These are phyloP conservation scores for Paramyrothecium roridum DNA, from an alignment of 2,329 filamentous ascomycete species.

Conservation along the genomic window DNA sequence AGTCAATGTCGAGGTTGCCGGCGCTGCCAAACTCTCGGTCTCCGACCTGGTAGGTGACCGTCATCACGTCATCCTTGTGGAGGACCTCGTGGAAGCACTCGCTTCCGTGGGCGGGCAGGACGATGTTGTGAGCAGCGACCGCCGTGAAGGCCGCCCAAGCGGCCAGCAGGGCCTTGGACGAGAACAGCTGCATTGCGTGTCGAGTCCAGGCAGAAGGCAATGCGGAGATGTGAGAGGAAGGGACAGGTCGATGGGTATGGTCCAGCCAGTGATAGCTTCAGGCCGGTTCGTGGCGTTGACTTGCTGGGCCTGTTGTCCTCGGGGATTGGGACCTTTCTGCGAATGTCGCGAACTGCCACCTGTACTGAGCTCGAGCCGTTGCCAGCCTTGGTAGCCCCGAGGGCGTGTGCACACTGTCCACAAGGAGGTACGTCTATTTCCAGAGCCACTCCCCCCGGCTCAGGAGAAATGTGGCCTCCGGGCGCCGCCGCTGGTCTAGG, in stretches of 20 bases:
- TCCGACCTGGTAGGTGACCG: constrained; percentile 95
- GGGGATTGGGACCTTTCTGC: not conserved
- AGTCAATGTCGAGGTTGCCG: constrained; percentile 94
- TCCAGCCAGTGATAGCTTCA: not conserved
- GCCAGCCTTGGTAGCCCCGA: not conserved
- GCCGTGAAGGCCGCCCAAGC: constrained; percentile 46
- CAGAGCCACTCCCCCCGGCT: not conserved
- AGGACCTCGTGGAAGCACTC: constrained; percentile 97
- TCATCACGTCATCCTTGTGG: constrained; percentile 96
- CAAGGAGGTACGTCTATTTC: not conserved
- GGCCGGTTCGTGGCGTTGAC: not conserved
- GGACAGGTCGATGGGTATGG: not conserved
- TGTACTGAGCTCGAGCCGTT: not conserved
- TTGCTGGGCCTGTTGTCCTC: not conserved
- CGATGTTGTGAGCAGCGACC: constrained; percentile 87
- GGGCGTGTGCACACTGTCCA: not conserved
- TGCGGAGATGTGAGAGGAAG: not conserved
- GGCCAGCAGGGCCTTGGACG: constrained; percentile 40
- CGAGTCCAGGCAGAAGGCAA: not conserved
- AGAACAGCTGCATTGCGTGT: constrained; percentile 26
- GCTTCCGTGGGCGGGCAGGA: constrained; percentile 85
- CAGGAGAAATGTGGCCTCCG: not conserved
- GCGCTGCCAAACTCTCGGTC: constrained; percentile 93
- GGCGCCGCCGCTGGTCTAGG: not conserved
- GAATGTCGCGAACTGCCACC: constrained; percentile 12